phyloP scores from a whole-genome alignment of 1,284 basidiomycete species.

The Athelia sp. region DNA sequence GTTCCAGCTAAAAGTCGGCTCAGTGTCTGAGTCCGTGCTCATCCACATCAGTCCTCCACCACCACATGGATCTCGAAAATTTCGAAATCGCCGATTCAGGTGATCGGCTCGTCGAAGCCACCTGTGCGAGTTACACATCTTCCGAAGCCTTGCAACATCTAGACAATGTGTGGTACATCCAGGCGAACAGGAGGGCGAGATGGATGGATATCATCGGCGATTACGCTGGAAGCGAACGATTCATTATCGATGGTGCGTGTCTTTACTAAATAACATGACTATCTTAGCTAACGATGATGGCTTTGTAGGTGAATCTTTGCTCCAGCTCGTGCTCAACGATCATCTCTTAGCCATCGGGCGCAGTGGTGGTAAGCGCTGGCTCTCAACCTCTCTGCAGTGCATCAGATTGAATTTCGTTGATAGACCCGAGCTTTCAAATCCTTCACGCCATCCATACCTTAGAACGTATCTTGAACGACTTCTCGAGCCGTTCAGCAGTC shows the following conservation, averaged over 20 bases:
- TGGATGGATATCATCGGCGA: conserved; percentile 72
- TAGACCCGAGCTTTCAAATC: conserved; percentile 56
- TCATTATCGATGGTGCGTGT: conserved; percentile 56
- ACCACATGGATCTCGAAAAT: background rate
- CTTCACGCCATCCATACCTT: conserved; percentile 53
- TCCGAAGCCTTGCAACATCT: conserved; percentile 21
- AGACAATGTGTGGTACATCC: conserved; percentile 35
- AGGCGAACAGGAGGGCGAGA: conserved; percentile 32
- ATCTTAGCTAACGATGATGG: background rate
- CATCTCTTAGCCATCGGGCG: conserved; percentile 49
- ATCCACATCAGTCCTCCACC: background rate
- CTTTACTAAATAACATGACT: too few species aligned
- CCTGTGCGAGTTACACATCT: background rate
- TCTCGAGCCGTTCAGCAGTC: conserved; percentile 43
- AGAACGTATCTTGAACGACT: conserved; percentile 45
- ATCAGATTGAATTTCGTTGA: background rate
- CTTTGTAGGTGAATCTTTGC: conserved; percentile 55
- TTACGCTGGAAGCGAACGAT: conserved; percentile 63
- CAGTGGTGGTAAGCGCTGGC: conserved; percentile 27
- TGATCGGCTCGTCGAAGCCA: background rate
- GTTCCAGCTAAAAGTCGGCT: too few species aligned
- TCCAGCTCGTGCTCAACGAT: conserved; percentile 55
- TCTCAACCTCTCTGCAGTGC: background rate
- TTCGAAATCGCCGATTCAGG: background rate
- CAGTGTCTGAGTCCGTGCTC: too few species aligned